Percentiles rank a stretch among this genome's conserved stretches.
Conservation (phyloP, 305 asterid species). For the Rubia occidens region DNA sequence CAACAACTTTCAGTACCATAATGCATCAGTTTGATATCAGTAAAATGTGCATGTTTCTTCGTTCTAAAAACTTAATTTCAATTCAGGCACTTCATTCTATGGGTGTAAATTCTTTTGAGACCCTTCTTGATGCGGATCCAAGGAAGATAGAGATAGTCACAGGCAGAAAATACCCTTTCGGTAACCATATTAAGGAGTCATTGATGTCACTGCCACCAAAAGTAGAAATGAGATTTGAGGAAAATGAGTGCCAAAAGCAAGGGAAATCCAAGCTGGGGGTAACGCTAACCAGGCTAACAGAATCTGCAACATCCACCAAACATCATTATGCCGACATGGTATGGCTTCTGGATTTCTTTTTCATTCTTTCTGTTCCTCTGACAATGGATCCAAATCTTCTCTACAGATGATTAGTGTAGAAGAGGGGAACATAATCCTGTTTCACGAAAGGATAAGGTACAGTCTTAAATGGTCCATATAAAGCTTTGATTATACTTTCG, state of each 20-base stretch:
- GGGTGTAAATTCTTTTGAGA: slow-evolving; percentile 82
- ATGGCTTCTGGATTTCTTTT: slow-evolving; percentile 19
- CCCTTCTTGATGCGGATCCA: slow-evolving; percentile 87
- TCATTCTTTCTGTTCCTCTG: neutral
- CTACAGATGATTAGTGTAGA: slow-evolving; percentile 68
- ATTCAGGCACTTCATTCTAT: slow-evolving; percentile 81
- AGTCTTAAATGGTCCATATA: slow-evolving; percentile 3
- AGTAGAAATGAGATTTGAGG: slow-evolving; percentile 61
- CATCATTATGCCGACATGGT: slow-evolving; percentile 91
- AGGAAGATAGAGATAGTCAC: slow-evolving; percentile 88
- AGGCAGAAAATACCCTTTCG: slow-evolving; percentile 90
- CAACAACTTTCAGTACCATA: neutral
- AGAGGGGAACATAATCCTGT: slow-evolving; percentile 64
- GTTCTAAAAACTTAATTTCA: slow-evolving; percentile 19
- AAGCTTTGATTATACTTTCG: neutral
- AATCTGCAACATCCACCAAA: slow-evolving; percentile 42
- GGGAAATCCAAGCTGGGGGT: slow-evolving; percentile 68
- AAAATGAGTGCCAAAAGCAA: slow-evolving; percentile 44
- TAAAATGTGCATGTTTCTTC: slow-evolving; percentile 7
- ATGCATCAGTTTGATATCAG: slow-evolving; percentile 4
- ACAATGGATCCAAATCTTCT: slow-evolving; percentile 12
- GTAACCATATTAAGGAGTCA: slow-evolving; percentile 91
- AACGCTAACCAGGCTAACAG: slow-evolving; percentile 72
- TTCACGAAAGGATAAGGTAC: slow-evolving; percentile 83
- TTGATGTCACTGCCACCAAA: slow-evolving; percentile 70